These are phyloP conservation scores for Ustilago cynodontis DNA, from an alignment of 1,284 basidiomycete genomes.

Conservation along the genomic window DNA sequence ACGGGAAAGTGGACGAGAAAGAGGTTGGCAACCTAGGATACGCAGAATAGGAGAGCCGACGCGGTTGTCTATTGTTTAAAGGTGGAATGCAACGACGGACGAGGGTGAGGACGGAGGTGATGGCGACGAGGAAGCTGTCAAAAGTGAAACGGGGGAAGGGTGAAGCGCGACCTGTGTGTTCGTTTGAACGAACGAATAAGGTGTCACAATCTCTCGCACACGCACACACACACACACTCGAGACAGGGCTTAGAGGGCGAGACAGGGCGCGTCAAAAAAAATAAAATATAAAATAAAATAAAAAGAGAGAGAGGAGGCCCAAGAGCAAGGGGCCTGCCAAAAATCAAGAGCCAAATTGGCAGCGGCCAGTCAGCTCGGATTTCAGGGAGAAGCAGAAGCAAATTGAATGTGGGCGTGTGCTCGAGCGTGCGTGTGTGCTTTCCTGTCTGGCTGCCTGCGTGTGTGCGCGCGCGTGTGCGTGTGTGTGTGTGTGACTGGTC, in stretches of 20 bases:
- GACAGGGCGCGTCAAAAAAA: slow-evolving; percentile 8
- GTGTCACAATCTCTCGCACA: too few species aligned
- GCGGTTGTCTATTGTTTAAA: neutral
- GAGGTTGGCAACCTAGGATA: neutral
- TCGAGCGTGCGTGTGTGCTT: slow-evolving; percentile 11
- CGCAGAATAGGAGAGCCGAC: neutral
- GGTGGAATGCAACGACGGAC: slow-evolving; percentile 3
- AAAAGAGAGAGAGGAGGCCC: neutral
- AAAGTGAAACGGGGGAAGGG: slow-evolving; percentile 1
- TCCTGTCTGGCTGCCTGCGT: neutral
- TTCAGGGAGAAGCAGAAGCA: neutral
- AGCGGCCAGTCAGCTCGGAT: neutral
- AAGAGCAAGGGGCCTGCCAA: neutral
- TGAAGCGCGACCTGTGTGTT: slow-evolving; percentile 1
- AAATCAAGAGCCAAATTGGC: neutral
- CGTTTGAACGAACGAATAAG: slow-evolving; percentile 12
- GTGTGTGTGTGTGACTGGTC: neutral
- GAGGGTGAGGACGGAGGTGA: neutral
- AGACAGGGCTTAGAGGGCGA: neutral
- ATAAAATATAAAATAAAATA: too few species aligned
- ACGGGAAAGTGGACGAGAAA: neutral
- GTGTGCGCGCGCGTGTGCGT: slow-evolving; percentile 1
- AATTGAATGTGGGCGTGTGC: slow-evolving; percentile 10
- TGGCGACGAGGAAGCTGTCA: neutral
- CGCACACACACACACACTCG: neutral